These are phyloP conservation scores for Colletotrichum truncatum DNA, from an alignment of 2,329 filamentous ascomycete genomes.

Conservation along the genomic window DNA sequence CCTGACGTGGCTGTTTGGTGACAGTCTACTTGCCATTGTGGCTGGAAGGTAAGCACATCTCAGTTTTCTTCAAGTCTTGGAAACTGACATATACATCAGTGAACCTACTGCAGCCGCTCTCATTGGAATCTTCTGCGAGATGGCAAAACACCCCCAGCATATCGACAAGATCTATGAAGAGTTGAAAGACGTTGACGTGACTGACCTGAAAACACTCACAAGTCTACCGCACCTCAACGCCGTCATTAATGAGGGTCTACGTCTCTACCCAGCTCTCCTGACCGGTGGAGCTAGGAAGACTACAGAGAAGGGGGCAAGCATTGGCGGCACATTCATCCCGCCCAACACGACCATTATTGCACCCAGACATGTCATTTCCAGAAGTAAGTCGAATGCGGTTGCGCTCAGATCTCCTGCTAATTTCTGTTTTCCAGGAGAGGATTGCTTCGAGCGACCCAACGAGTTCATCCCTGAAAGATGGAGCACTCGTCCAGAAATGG, in stretches of 20 bases:
- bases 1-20: conserved; percentile 26
- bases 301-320: conserved; percentile 23
- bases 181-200: conserved; percentile 29
- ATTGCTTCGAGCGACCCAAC: conserved; percentile 37
- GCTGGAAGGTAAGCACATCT: conserved; percentile 31
- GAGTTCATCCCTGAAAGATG: conserved; percentile 50
- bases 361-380: conserved; percentile 32
- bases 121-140: conserved; percentile 31
- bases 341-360: conserved; percentile 29
- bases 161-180: conserved; percentile 24
- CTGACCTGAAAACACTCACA: conserved; percentile 30
- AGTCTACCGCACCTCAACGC: conserved; percentile 35
- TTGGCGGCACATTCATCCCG: conserved; percentile 25
- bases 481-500: conserved; percentile 42
- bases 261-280: conserved; percentile 27
- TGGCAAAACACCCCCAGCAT: conserved; percentile 31
- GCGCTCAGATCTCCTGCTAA: not conserved
- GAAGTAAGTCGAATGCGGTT: conserved; percentile 44
- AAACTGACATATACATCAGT: conserved; percentile 10
- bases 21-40: conserved; percentile 34
- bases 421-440: conserved; percentile 31
- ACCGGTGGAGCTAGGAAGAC: conserved; percentile 29
- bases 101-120: conserved; percentile 32
- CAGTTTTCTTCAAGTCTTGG: not conserved
- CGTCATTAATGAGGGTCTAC: conserved; percentile 29